A percentile compares a stretch with the other conserved stretches of the same genome.
Conservation (phyloP, 768 basidiomycete genomes). For the Royoungia palumana region DNA sequence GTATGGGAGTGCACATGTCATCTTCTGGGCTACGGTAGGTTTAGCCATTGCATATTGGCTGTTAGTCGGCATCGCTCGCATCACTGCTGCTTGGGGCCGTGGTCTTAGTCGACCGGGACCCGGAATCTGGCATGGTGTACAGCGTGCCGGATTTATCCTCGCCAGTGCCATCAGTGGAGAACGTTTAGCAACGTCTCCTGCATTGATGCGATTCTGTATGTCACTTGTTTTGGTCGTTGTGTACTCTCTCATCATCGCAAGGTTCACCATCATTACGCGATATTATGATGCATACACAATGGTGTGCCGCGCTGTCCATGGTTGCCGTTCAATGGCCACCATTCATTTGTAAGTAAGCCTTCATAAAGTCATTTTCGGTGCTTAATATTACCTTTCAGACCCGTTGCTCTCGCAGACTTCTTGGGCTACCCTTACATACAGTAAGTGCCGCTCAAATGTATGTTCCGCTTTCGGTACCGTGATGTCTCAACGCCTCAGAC, state of each 20-base stretch:
- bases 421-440: slow-evolving; percentile 82
- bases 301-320: slow-evolving; percentile 86
- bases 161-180: slow-evolving; percentile 94
- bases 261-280: slow-evolving; percentile 92
- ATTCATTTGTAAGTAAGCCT: slow-evolving; percentile 70
- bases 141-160: slow-evolving; percentile 84
- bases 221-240: slow-evolving; percentile 16
- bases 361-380: not conserved
- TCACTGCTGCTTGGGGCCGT: slow-evolving; percentile 82
- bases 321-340: slow-evolving; percentile 94
- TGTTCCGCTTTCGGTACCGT: slow-evolving; percentile 3
- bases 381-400: slow-evolving; percentile 47
- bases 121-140: slow-evolving; percentile 66
- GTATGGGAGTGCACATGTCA: slow-evolving; percentile 63
- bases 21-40: slow-evolving; percentile 72
- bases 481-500: slow-evolving; percentile 44
- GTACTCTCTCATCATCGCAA: slow-evolving; percentile 29
- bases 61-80: slow-evolving; percentile 73
- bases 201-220: slow-evolving; percentile 86
- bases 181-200: slow-evolving; percentile 77
- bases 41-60: slow-evolving; percentile 81
- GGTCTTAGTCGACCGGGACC: slow-evolving; percentile 54
- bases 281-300: slow-evolving; percentile 90
- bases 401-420: slow-evolving; percentile 86
- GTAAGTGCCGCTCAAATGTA: slow-evolving; percentile 38